phyloP scores from a whole-genome alignment of 2,329 filamentous ascomycete species.

The Alternaria ethzedia region DNA sequence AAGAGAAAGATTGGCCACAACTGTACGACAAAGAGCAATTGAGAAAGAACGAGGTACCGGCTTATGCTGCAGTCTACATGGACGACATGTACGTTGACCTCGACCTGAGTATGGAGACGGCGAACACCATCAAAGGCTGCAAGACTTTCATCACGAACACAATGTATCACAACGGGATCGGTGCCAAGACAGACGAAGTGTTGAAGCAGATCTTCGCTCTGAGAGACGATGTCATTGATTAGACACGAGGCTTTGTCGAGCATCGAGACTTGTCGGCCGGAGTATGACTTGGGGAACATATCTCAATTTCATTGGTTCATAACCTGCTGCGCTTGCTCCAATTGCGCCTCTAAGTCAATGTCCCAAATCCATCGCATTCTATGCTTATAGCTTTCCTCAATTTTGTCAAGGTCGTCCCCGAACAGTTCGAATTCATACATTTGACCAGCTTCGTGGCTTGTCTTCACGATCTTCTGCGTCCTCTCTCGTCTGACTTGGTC shows the following conservation, averaged over 20 bases:
- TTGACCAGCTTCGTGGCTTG: slow-evolving; percentile 40
- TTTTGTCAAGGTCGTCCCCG: slow-evolving; percentile 48
- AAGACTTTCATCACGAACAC: slow-evolving; percentile 86
- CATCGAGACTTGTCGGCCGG: not conserved
- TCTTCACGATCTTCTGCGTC: slow-evolving; percentile 37
- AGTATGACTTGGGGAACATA: not conserved
- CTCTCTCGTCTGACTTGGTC: slow-evolving; percentile 38
- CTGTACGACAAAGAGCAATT: slow-evolving; percentile 80
- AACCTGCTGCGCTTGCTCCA: slow-evolving; percentile 40
- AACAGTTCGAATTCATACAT: slow-evolving; percentile 51
- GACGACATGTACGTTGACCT: slow-evolving; percentile 95
- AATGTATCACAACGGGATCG: slow-evolving; percentile 85
- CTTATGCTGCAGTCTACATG: slow-evolving; percentile 82
- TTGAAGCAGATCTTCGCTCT: slow-evolving; percentile 77
- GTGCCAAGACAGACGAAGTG: slow-evolving; percentile 76
- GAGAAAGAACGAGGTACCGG: slow-evolving; percentile 77
- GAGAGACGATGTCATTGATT: slow-evolving; percentile 72
- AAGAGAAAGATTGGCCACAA: slow-evolving; percentile 71
- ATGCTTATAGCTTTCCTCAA: slow-evolving; percentile 38
- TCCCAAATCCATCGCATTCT: slow-evolving; percentile 53
- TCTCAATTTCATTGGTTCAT: slow-evolving; percentile 14
- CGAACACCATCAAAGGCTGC: slow-evolving; percentile 73
- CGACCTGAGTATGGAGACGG: slow-evolving; percentile 74
- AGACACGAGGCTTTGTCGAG: not conserved
- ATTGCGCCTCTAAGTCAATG: slow-evolving; percentile 45